These are phyloP conservation scores for Tylopilus sp. DNA, from an alignment of 1,284 basidiomycete species.

Conservation along the genomic window DNA sequence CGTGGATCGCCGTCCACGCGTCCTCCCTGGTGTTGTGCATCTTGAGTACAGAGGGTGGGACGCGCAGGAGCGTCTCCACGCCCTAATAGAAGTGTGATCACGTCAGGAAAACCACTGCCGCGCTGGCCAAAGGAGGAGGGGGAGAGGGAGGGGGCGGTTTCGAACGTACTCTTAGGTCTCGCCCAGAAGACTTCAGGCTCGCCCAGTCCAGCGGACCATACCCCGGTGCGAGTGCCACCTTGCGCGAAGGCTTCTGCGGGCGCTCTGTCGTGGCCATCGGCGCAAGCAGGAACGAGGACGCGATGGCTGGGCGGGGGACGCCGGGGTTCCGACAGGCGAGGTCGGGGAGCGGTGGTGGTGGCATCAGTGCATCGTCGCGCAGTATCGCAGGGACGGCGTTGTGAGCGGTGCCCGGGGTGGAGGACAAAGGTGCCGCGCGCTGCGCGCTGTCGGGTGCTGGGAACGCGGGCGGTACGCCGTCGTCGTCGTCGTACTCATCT, in stretches of 20 bases:
- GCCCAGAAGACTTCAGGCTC: conserved; percentile 73
- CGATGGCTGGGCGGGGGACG: conserved; percentile 30
- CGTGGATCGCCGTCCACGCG: conserved; percentile 91
- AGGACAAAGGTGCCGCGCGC: conserved; percentile 40
- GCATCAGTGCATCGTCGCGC: conserved; percentile 61
- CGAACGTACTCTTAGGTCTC: conserved; percentile 63
- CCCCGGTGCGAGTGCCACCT: conserved; percentile 90
- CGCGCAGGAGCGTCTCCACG: conserved; percentile 62
- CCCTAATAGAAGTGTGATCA: conserved; percentile 41
- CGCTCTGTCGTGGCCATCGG: conserved; percentile 57
- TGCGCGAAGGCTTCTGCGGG: conserved; percentile 54
- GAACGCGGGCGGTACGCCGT: conserved; percentile 78
- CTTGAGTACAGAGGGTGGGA: conserved; percentile 83
- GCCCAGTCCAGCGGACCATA: conserved; percentile 96
- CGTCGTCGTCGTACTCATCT: conserved; percentile 53
- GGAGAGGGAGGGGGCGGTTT: neutral
- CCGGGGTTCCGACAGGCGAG: conserved; percentile 45
- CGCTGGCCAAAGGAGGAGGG: no score
- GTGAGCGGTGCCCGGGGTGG: conserved; percentile 12
- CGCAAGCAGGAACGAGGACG: conserved; percentile 50
- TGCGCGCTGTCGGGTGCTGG: conserved; percentile 81
- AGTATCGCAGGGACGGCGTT: conserved; percentile 44
- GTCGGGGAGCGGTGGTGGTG: conserved; percentile 60
- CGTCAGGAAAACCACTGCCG: no score
- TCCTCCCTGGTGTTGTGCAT: conserved; percentile 82